A percentile compares a stretch with the other conserved stretches of the same genome.
Conservation (phyloP, 2,329 filamentous ascomycete genomes). For the Diaporthe longicolla region DNA sequence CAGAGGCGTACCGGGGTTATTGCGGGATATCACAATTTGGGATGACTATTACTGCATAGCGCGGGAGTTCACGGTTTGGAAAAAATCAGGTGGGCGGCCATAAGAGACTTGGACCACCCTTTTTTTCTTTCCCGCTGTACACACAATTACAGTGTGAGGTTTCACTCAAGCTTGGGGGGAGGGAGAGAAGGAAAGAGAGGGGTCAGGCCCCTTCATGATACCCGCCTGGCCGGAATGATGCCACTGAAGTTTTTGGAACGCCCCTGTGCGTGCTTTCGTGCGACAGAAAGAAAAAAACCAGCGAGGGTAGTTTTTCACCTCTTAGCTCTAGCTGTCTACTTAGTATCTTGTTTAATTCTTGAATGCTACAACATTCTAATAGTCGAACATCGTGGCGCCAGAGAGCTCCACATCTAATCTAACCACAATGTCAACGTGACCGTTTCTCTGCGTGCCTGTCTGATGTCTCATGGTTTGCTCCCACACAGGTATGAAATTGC, state of each 20-base stretch:
- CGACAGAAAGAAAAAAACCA: not conserved
- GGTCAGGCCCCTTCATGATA: constrained; percentile 29
- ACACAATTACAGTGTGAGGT: constrained; percentile 7
- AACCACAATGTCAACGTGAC: not conserved
- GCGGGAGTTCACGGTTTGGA: constrained; percentile 34
- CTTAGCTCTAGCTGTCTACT: no score
- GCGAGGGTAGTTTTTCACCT: not conserved
- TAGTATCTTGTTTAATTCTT: constrained; percentile 1
- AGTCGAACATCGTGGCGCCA: not conserved
- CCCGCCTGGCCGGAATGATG: constrained; percentile 29
- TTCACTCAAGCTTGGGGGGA: not conserved
- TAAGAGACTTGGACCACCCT: not conserved
- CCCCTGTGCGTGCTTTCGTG: not conserved
- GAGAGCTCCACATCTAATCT: constrained; percentile 13
- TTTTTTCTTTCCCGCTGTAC: constrained; percentile 20
- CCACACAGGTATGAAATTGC: not conserved
- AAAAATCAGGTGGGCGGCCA: not conserved
- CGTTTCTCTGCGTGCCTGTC: not conserved
- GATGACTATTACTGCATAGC: constrained; percentile 31
- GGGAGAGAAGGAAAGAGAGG: no score
- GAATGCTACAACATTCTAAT: constrained; percentile 24
- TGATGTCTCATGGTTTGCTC: not conserved
- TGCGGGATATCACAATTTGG: not conserved
- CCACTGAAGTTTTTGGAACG: not conserved
- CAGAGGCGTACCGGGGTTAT: not conserved